Percentiles rank a stretch among this genome's conserved stretches.
These are phyloP conservation scores for Fusarium sororula DNA, from an alignment of 2,329 filamentous ascomycete species.

Conservation along the genomic window DNA sequence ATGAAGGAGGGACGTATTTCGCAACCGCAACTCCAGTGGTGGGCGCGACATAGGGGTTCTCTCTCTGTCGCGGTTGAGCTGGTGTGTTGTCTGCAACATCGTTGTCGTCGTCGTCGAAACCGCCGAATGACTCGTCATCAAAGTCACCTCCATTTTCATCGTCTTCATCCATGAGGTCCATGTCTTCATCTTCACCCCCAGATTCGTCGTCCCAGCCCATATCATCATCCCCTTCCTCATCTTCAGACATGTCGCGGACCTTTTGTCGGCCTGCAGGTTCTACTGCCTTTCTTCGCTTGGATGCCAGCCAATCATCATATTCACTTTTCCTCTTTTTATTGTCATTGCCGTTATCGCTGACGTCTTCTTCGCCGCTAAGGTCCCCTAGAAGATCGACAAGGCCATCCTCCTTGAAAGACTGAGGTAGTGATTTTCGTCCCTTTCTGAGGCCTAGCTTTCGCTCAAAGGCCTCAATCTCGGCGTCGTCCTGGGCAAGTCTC, in stretches of 20 bases:
- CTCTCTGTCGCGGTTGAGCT: constrained; percentile 63
- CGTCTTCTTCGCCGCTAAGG: constrained; percentile 53
- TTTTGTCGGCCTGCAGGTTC: constrained; percentile 9
- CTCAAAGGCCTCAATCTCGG: constrained; percentile 87
- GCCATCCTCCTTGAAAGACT: constrained; percentile 82
- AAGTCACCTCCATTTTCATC: constrained; percentile 46
- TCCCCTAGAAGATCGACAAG: constrained; percentile 81
- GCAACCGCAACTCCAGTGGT: constrained; percentile 54
- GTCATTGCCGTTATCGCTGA: constrained; percentile 60
- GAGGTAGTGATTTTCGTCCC: constrained; percentile 76
- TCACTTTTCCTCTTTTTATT: constrained; percentile 69
- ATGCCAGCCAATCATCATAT: constrained; percentile 68
- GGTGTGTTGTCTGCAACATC: constrained; percentile 45
- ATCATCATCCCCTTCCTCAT: constrained; percentile 23
- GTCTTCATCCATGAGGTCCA: constrained; percentile 34
- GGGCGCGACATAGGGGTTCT: constrained; percentile 92
- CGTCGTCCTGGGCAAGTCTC: constrained; percentile 81
- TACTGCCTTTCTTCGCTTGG: constrained; percentile 62
- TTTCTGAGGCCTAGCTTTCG: constrained; percentile 85
- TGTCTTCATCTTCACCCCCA: constrained; percentile 36
- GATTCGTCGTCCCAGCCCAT: constrained; percentile 35
- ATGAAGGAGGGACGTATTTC: constrained; percentile 91
- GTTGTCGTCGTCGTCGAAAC: constrained; percentile 46
- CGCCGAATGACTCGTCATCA: constrained; percentile 50
- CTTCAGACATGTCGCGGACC: constrained; percentile 35